Evolutionary conservation across 164 flowering plant genomes (phyloP).

Genomic region (Tinospora cordifolia): DNA sequence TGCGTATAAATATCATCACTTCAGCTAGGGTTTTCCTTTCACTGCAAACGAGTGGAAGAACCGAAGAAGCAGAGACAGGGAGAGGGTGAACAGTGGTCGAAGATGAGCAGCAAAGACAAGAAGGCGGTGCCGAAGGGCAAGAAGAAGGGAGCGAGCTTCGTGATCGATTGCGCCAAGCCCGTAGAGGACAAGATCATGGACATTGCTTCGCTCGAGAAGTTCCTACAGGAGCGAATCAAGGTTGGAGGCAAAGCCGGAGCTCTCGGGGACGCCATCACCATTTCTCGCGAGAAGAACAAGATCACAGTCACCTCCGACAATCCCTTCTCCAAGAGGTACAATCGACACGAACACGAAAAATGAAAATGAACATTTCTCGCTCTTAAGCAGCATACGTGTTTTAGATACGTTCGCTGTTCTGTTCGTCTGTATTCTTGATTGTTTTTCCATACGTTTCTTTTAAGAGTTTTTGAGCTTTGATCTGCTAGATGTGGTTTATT

Average conservation of each 20-base stretch:
- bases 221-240: slow-evolving; percentile 18
- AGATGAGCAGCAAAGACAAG: slow-evolving; percentile 10
- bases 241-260: slow-evolving; percentile 20
- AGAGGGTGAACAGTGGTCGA: too few species aligned
- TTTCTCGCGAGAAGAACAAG: slow-evolving; percentile 15
- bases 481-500: too few species aligned
- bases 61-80: neutral
- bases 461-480: too few species aligned
- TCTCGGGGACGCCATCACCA: slow-evolving; percentile 13
- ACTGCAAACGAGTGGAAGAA: neutral
- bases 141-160: slow-evolving; percentile 18
- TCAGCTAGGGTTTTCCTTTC: slow-evolving; percentile 7
- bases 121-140: slow-evolving; percentile 9
- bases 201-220: slow-evolving; percentile 20
- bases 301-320: slow-evolving; percentile 19
- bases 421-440: neutral
- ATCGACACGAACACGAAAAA: too few species aligned
- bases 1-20: neutral
- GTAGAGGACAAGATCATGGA: slow-evolving; percentile 24
- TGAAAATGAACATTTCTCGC: neutral
- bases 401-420: neutral
- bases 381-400: neutral
- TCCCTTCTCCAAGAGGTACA: slow-evolving; percentile 13
- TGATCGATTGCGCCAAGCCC: slow-evolving; percentile 16
- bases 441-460: neutral